Conservation (phyloP, 2,329 filamentous ascomycete species). For the Exophiala xenobiotica region DNA sequence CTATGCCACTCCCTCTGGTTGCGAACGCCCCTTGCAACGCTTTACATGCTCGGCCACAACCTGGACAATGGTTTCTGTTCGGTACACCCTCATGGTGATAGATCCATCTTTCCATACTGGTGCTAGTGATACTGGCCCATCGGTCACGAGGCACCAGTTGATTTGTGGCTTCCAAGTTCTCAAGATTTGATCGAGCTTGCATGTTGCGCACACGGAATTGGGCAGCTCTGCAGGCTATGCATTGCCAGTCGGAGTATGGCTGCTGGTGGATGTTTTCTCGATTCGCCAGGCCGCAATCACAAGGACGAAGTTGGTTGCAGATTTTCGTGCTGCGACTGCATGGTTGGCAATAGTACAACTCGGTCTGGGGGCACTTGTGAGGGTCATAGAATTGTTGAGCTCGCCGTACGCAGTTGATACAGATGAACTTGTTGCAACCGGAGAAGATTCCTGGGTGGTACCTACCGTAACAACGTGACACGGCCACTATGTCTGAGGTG, state of each 20-base stretch:
- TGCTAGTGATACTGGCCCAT: neutral
- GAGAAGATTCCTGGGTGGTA: constrained; percentile 6
- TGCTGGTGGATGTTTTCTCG: constrained; percentile 1
- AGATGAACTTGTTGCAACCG: constrained; percentile 14
- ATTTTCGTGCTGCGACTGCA: constrained; percentile 3
- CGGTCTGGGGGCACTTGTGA: constrained; percentile 1
- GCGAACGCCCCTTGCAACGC: constrained; percentile 2
- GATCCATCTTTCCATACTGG: constrained; percentile 14
- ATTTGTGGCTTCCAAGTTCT: neutral
- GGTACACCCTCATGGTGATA: neutral
- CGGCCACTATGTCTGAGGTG: constrained; percentile 4
- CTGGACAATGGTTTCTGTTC: constrained; percentile 14
- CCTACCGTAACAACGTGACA: constrained; percentile 4
- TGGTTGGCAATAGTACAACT: constrained; percentile 16
- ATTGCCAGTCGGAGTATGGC: constrained; percentile 14
- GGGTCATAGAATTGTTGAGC: constrained; percentile 5
- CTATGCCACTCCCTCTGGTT: neutral
- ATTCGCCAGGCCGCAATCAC: constrained; percentile 1
- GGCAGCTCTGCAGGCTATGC: constrained; percentile 2
- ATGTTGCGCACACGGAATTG: neutral
- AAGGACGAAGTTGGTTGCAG: neutral
- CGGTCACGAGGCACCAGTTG: neutral
- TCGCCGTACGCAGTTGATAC: constrained; percentile 6
- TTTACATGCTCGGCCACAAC: constrained; percentile 9
- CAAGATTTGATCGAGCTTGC: constrained; percentile 9